These are phyloP conservation scores for Nakataea oryzae DNA, from an alignment of 2,329 filamentous ascomycete genomes.

Conservation along the genomic window DNA sequence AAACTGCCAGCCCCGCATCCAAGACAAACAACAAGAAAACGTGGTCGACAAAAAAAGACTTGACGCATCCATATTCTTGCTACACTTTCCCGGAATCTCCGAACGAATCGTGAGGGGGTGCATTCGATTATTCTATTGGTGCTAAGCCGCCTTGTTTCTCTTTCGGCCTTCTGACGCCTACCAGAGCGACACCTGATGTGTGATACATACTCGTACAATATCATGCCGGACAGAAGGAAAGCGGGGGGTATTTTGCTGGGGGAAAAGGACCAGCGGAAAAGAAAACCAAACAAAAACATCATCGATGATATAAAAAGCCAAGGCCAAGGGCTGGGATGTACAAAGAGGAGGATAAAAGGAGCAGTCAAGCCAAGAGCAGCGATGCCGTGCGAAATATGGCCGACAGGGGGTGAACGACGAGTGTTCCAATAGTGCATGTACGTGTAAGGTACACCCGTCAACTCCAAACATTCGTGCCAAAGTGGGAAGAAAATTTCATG, in stretches of 20 bases:
- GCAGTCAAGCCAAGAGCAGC: not conserved
- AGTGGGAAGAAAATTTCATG: too few species aligned
- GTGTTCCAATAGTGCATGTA: too few species aligned
- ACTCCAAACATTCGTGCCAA: too few species aligned
- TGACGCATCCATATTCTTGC: not conserved
- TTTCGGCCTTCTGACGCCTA: not conserved
- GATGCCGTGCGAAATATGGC: too few species aligned
- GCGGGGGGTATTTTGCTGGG: not conserved
- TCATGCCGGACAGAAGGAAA: not conserved
- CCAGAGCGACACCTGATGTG: not conserved
- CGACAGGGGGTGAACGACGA: too few species aligned
- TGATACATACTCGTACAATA: not conserved
- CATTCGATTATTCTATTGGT: not conserved
- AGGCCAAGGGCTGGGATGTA: not conserved
- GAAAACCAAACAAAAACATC: not conserved
- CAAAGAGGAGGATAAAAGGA: not conserved
- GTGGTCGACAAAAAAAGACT: not conserved
- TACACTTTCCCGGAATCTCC: not conserved
- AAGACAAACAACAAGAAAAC: not conserved
- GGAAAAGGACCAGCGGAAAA: not conserved
- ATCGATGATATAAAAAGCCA: too few species aligned
- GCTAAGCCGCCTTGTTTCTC: not conserved
- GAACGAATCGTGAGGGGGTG: not conserved
- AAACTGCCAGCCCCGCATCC: not conserved
- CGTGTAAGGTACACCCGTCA: too few species aligned